Evolutionary conservation across 495 filamentous ascomycete species (phyloP).

Genomic region (Penicillium bovifimosum): DNA sequence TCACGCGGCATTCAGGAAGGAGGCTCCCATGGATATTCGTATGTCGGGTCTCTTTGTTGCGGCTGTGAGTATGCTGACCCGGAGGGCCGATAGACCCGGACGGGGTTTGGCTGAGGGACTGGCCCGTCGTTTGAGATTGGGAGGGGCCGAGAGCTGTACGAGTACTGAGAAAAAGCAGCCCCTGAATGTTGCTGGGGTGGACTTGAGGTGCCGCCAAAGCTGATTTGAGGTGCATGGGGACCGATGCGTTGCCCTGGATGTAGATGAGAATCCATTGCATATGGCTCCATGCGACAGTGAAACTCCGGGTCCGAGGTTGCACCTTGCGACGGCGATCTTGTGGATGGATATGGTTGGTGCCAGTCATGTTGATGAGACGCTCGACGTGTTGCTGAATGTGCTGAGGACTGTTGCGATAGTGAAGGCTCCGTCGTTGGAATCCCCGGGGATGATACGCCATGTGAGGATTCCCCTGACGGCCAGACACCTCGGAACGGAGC

Average conservation of each 20-base stretch:
- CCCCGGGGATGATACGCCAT: background rate
- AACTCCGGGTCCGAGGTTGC: constrained; percentile 16
- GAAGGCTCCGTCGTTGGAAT: constrained; percentile 9
- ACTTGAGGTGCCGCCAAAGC: background rate
- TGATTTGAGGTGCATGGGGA: background rate
- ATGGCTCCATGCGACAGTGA: constrained; percentile 15
- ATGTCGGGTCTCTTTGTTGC: constrained; percentile 9
- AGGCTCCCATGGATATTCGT: constrained; percentile 12
- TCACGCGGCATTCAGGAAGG: constrained; percentile 6
- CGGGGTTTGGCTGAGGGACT: background rate
- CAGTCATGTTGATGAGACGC: constrained; percentile 19
- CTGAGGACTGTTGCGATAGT: constrained; percentile 13
- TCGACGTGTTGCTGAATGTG: constrained; percentile 9
- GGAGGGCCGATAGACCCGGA: constrained; percentile 4
- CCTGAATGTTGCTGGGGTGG: background rate
- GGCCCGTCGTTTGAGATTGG: constrained; percentile 7
- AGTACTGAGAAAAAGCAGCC: background rate
- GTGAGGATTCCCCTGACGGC: constrained; percentile 7
- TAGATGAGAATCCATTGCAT: constrained; percentile 14
- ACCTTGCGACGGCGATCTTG: constrained; percentile 18
- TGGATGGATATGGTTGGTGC: constrained; percentile 13
- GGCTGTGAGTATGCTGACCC: constrained; percentile 1
- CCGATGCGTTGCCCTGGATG: constrained; percentile 8
- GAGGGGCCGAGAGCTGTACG: background rate
- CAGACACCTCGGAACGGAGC: constrained; percentile 10